Evolutionary conservation across 805 yeast species (phyloP).

Genomic region (Suhomyces tanzawaensis): DNA sequence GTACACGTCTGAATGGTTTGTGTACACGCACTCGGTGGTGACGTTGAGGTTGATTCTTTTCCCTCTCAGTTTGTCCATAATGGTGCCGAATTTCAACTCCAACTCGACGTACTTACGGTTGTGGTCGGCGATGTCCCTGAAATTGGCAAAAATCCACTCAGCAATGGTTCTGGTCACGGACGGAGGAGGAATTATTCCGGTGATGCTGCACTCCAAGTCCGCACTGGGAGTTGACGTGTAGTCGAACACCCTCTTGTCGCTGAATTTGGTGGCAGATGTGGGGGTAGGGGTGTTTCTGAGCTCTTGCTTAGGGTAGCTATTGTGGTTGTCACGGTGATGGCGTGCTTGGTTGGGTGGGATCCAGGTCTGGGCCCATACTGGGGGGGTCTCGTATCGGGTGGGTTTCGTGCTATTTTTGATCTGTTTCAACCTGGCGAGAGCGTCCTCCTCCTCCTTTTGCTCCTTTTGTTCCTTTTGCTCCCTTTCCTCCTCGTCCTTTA

Average conservation of each 20-base stretch:
- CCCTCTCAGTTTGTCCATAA: constrained; percentile 62
- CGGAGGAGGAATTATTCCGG: constrained; percentile 75
- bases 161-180: constrained; percentile 79
- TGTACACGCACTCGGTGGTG: constrained; percentile 63
- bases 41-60: constrained; percentile 64
- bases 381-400: constrained; percentile 59
- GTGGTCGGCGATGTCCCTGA: constrained; percentile 58
- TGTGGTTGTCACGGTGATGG: background rate
- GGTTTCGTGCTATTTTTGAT: constrained; percentile 46
- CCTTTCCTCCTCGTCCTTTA: background rate
- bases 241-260: constrained; percentile 27
- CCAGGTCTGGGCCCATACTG: constrained; percentile 84
- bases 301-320: background rate
- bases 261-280: background rate
- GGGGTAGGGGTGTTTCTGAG: background rate
- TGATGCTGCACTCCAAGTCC: constrained; percentile 53
- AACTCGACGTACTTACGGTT: constrained; percentile 59
- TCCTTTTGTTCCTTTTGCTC: background rate
- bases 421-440: constrained; percentile 25
- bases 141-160: constrained; percentile 85
- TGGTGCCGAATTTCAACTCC: constrained; percentile 72
- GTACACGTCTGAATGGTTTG: constrained; percentile 51
- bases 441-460: constrained; percentile 16
- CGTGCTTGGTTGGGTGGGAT: constrained; percentile 11
- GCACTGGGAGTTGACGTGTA: constrained; percentile 28